A percentile compares a stretch with the other conserved stretches of the same genome.
phyloP scores from a whole-genome alignment of 768 basidiomycete genomes.

The Suillus subluteus region DNA sequence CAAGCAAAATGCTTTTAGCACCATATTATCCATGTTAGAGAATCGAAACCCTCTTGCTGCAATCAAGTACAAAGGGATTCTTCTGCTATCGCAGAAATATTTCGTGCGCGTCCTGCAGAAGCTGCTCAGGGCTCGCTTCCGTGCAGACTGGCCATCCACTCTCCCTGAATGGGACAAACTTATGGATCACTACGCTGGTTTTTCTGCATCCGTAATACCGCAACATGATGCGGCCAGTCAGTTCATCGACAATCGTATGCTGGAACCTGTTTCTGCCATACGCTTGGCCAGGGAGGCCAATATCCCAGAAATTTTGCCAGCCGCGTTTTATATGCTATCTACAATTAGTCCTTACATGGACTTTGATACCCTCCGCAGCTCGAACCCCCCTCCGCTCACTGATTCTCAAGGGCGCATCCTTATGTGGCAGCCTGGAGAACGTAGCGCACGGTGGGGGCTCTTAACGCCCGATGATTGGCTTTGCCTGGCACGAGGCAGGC shows the following conservation, averaged over 20 bases:
- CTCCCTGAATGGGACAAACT: constrained; percentile 28
- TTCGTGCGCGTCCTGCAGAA: constrained; percentile 36
- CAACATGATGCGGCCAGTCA: not conserved
- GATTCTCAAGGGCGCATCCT: constrained; percentile 2
- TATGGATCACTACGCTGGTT: not conserved
- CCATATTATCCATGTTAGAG: constrained; percentile 8
- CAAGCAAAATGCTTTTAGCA: constrained; percentile 4
- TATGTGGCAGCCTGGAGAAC: constrained; percentile 3
- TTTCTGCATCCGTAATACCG: not conserved
- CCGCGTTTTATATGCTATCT: constrained; percentile 53
- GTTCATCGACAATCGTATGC: constrained; percentile 11
- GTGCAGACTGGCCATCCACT: constrained; percentile 38
- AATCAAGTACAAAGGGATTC: constrained; percentile 23
- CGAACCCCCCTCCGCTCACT: not conserved
- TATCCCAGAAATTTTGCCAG: constrained; percentile 46
- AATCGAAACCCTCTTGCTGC: constrained; percentile 8
- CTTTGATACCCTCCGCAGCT: constrained; percentile 15
- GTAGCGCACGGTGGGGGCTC: constrained; percentile 7
- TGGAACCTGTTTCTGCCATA: constrained; percentile 38
- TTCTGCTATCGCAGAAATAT: constrained; percentile 41
- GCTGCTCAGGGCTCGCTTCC: constrained; percentile 35
- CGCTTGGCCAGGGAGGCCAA: constrained; percentile 45
- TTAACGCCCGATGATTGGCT: constrained; percentile 1
- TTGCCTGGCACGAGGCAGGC: constrained; percentile 5
- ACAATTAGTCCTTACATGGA: constrained; percentile 22